Base-by-base conservation (phyloP, 768 basidiomycete genomes). In the Serendipita sp. region DNA sequence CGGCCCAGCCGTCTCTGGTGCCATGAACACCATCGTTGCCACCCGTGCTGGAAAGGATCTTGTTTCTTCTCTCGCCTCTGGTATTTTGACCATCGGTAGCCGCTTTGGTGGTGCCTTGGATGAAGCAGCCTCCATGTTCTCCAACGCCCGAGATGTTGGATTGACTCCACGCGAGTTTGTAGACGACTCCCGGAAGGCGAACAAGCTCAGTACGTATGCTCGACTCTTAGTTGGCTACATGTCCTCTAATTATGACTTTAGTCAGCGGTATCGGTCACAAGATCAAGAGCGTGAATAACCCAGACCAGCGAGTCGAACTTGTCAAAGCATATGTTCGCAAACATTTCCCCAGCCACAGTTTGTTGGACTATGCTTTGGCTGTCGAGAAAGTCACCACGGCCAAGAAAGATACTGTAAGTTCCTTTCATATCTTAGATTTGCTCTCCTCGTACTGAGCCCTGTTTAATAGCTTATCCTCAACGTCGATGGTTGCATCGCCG, bases 21-120 rank as follows among this genome's bases (percentile, higher is more conserved):
- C 95, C 23, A 99, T 99, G 95, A 99, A 96, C 81, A 96, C 95
- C 67, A 97, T 99, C 73, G 94, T 99, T 73, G 93, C 95, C 18
- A 87, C 92, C 40, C 95, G 95, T 77, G 95, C 95, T n/a, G 95
- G 95, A 74, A 98, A 98, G 78, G 95, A 99, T 74, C 77, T 98
- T 70, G 93, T 99, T 73, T 97, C 94, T 3, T 96, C 92, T 66
- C 82, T 99, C 66, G 88, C 89, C 8, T 92, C 93, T 64, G 95
- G 95, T 80, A 83, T 98, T 67, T 80, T 99, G 73, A 98, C 95
- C 68, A 98, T 99, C 71, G 95, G 95, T 72, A 89, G 88, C 76
- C 90, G 93, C 67, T 98, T 99, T 75, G 95, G 95, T 78, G 95
- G 95, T 78, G 95, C 95, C 29, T 84, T 99, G 68, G 95, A 99